Conservation (phyloP, 108 stramenopile species). For the Aurantiochytrium sp. region DNA sequence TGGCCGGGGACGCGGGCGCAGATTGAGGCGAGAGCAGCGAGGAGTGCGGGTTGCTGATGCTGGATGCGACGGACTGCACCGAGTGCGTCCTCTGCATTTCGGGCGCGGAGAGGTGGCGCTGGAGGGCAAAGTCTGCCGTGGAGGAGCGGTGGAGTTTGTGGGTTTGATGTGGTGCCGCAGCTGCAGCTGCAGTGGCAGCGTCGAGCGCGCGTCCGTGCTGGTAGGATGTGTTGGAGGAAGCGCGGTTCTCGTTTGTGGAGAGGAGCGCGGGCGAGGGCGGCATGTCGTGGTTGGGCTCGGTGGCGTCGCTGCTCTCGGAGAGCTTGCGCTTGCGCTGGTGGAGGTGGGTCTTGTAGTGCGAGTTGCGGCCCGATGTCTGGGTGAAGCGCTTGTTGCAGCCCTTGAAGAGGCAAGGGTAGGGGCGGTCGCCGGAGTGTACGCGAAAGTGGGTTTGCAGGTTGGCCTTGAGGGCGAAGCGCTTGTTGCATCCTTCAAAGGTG, state of each 20-base stretch:
- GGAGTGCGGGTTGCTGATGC: background rate
- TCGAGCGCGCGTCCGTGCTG: background rate
- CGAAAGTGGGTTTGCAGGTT: conserved; percentile 7
- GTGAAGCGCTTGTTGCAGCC: conserved; percentile 13
- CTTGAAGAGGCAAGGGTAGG: background rate
- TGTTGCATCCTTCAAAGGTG: conserved; percentile 10
- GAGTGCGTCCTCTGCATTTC: background rate
- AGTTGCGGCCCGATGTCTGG: background rate
- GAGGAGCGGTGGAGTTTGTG: no score
- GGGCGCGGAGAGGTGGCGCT: background rate
- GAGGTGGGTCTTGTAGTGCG: conserved; percentile 10
- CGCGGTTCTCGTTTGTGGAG: no score
- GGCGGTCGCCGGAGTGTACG: background rate
- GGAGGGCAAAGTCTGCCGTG: background rate
- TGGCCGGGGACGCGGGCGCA: background rate
- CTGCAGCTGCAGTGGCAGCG: background rate
- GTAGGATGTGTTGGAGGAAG: no score
- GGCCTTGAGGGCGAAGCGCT: conserved; percentile 14
- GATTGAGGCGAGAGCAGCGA: background rate
- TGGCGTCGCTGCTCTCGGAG: background rate
- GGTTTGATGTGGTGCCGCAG: background rate
- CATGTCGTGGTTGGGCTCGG: background rate
- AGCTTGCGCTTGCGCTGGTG: background rate
- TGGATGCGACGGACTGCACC: background rate
- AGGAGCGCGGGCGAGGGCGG: no score